These are phyloP conservation scores for Ceratonia siliqua DNA, from an alignment of 306 rosid species.

Conservation along the genomic window DNA sequence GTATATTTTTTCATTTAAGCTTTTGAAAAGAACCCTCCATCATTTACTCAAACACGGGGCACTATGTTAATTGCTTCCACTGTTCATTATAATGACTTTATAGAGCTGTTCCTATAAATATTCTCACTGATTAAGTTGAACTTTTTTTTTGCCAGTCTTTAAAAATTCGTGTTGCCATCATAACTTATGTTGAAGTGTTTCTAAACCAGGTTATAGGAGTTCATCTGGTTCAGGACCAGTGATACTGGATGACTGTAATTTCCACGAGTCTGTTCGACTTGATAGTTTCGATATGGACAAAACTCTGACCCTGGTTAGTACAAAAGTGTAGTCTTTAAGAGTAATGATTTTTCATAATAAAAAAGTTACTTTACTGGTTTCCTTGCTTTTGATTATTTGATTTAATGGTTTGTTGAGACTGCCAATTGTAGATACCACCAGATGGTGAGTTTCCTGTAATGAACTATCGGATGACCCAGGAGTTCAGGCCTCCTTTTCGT, in stretches of 20 bases:
- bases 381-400: constrained; percentile 22
- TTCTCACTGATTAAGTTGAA: constrained; percentile 21
- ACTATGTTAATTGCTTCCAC: constrained; percentile 23
- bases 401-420: constrained; percentile 29
- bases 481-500: constrained; percentile 82
- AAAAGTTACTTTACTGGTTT: not conserved
- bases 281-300: constrained; percentile 73
- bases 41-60: not conserved
- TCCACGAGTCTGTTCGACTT: constrained; percentile 88
- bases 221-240: constrained; percentile 75
- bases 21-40: constrained; percentile 1
- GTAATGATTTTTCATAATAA: not conserved
- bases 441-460: constrained; percentile 91
- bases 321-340: constrained; percentile 14
- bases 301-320: constrained; percentile 77
- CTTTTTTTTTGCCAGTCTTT: constrained; percentile 28
- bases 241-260: constrained; percentile 84
- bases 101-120: constrained; percentile 19
- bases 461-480: constrained; percentile 91
- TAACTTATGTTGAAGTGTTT: constrained; percentile 34
- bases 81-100: constrained; percentile 11
- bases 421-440: constrained; percentile 67
- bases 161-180: constrained; percentile 17
- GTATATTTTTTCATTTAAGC: constrained; percentile 1
- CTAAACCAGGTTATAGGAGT: constrained; percentile 60